These are phyloP conservation scores for Candida coleopterorum DNA, from an alignment of 805 yeast species.

Conservation along the genomic window DNA sequence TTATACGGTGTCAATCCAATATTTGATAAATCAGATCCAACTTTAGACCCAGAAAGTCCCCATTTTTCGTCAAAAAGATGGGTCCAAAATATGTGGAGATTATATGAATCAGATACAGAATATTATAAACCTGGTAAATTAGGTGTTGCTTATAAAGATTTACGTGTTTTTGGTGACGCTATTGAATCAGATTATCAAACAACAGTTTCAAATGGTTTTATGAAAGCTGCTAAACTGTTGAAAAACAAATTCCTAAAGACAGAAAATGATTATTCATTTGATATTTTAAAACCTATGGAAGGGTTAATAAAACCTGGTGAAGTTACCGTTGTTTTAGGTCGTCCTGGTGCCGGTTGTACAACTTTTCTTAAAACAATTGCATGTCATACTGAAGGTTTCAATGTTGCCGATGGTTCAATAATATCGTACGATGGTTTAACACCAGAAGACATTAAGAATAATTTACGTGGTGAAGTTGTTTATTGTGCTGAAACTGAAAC, in stretches of 20 bases:
- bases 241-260: neutral
- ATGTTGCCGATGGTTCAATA: slow-evolving; percentile 40
- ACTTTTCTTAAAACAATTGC: slow-evolving; percentile 62
- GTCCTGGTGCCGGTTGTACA: slow-evolving; percentile 82
- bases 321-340: slow-evolving; percentile 65
- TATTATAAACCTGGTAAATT: slow-evolving; percentile 54
- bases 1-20: slow-evolving; percentile 9
- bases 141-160: slow-evolving; percentile 50
- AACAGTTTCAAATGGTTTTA: slow-evolving; percentile 38
- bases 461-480: slow-evolving; percentile 64
- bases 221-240: slow-evolving; percentile 7
- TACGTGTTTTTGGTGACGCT: slow-evolving; percentile 53
- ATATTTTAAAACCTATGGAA: slow-evolving; percentile 62
- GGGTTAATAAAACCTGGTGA: slow-evolving; percentile 60
- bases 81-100: slow-evolving; percentile 55
- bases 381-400: slow-evolving; percentile 58
- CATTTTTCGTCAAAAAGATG: slow-evolving; percentile 51
- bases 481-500: slow-evolving; percentile 65
- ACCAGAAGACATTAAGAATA: slow-evolving; percentile 43
- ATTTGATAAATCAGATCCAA: slow-evolving; percentile 23
- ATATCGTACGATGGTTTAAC: slow-evolving; percentile 54
- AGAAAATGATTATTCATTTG: slow-evolving; percentile 24
- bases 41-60: slow-evolving; percentile 50
- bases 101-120: slow-evolving; percentile 47
- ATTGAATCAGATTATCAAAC: slow-evolving; percentile 59